Conservation (phyloP, 352 stramenopile genomes). For the Pythium diclinum region DNA sequence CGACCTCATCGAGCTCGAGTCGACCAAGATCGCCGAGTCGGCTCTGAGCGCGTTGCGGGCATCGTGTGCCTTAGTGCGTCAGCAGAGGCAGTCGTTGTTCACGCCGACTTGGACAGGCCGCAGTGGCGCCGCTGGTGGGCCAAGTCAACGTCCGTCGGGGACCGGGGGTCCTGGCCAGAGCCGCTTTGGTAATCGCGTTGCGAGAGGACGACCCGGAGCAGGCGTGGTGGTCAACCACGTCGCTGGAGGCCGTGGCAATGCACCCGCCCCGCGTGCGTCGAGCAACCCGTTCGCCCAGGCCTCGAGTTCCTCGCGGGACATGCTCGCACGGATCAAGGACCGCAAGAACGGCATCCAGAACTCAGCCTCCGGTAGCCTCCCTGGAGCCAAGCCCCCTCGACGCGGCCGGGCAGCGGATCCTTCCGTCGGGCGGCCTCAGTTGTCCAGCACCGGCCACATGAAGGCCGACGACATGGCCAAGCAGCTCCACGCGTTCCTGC, state of each 20-base stretch:
- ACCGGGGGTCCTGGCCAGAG: background rate
- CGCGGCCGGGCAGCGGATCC: background rate
- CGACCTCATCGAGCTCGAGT: slow-evolving; percentile 91
- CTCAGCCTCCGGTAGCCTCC: background rate
- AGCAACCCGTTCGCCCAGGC: slow-evolving; percentile 34
- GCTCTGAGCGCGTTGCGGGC: slow-evolving; percentile 76
- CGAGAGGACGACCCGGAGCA: slow-evolving; percentile 24
- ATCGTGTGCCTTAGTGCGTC: slow-evolving; percentile 68
- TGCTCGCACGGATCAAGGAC: slow-evolving; percentile 66
- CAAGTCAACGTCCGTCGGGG: slow-evolving; percentile 34
- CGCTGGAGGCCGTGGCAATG: background rate
- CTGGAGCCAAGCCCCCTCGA: background rate
- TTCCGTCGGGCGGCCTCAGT: slow-evolving; percentile 1
- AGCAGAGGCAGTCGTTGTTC: slow-evolving; percentile 61
- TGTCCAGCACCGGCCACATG: slow-evolving; percentile 34
- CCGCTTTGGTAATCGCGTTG: slow-evolving; percentile 46
- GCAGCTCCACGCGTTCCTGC: slow-evolving; percentile 84
- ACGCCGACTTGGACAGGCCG: slow-evolving; percentile 80
- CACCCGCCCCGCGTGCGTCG: slow-evolving; percentile 10
- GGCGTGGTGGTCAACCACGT: slow-evolving; percentile 11
- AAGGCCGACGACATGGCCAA: slow-evolving; percentile 57
- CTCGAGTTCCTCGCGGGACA: slow-evolving; percentile 53
- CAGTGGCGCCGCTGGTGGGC: slow-evolving; percentile 65
- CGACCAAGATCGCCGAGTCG: slow-evolving; percentile 85
- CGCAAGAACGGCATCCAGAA: slow-evolving; percentile 36